A percentile compares a stretch with the other conserved stretches of the same genome.
phyloP scores from a whole-genome alignment of 345 rosid genomes.

The Hibiscus trionum region DNA sequence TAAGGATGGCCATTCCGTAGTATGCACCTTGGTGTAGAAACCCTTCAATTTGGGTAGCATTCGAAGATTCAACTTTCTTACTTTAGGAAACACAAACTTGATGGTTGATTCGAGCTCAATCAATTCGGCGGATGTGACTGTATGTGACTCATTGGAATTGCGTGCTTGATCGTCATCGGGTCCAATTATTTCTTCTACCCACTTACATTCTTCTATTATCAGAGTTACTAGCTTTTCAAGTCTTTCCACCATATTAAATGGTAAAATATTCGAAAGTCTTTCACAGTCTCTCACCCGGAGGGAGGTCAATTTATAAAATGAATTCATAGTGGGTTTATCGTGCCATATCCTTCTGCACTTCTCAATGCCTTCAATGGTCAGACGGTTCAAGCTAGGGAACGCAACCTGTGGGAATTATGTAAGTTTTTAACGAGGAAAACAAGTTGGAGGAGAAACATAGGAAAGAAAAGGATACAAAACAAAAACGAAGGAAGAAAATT shows the following conservation, averaged over 20 bases:
- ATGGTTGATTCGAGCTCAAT: neutral
- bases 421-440: neutral
- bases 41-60: neutral
- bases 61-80: neutral
- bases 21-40: slow-evolving; percentile 3
- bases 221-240: neutral
- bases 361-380: neutral
- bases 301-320: neutral
- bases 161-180: neutral
- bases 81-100: neutral
- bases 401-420: neutral
- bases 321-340: neutral
- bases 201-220: neutral
- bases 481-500: neutral
- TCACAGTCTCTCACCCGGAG: neutral
- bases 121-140: neutral
- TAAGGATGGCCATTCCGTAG: slow-evolving; percentile 12
- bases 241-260: neutral
- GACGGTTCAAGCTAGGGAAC: neutral
- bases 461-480: too few relatives aligned
- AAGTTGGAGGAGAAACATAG: neutral
- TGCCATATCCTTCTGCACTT: neutral
- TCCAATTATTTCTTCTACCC: neutral
- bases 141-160: neutral
- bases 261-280: neutral